Percentiles rank a stretch among this genome's conserved stretches.
These are phyloP conservation scores for Cladosporium sp. DNA, from an alignment of 2,329 filamentous ascomycete genomes.

Conservation along the genomic window DNA sequence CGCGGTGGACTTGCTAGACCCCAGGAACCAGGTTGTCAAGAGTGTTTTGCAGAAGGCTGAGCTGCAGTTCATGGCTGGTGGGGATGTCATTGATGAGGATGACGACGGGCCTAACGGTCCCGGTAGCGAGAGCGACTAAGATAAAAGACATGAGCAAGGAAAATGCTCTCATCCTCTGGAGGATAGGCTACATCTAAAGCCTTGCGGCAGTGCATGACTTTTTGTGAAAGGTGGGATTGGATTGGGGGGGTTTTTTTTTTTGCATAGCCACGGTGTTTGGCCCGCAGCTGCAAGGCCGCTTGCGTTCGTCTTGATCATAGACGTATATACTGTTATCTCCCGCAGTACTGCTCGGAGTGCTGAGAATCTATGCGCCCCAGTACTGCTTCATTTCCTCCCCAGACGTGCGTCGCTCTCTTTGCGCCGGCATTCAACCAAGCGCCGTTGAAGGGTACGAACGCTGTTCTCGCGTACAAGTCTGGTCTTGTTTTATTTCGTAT, in stretches of 20 bases:
- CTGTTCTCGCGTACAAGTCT: no score
- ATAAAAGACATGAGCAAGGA: neutral
- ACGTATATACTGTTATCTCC: constrained; percentile 5
- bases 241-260: neutral
- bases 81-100: constrained; percentile 46
- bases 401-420: neutral
- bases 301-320: constrained; percentile 1
- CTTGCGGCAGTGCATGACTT: neutral
- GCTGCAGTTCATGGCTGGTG: constrained; percentile 52
- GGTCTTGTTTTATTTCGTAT: no score
- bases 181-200: neutral
- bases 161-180: neutral
- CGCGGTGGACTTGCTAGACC: constrained; percentile 69
- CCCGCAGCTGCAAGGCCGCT: neutral
- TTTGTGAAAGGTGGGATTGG: neutral
- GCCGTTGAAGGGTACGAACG: no score
- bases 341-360: neutral
- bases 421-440: neutral
- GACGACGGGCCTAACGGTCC: constrained; percentile 37
- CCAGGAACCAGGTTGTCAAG: constrained; percentile 59
- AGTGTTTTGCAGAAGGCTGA: constrained; percentile 67
- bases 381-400: neutral
- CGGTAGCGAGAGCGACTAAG: constrained; percentile 46
- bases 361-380: neutral
- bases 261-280: constrained; percentile 13